A percentile compares a stretch with the other conserved stretches of the same genome.
phyloP scores from a whole-genome alignment of 805 yeast species.

The Yarrowia divulgata region DNA sequence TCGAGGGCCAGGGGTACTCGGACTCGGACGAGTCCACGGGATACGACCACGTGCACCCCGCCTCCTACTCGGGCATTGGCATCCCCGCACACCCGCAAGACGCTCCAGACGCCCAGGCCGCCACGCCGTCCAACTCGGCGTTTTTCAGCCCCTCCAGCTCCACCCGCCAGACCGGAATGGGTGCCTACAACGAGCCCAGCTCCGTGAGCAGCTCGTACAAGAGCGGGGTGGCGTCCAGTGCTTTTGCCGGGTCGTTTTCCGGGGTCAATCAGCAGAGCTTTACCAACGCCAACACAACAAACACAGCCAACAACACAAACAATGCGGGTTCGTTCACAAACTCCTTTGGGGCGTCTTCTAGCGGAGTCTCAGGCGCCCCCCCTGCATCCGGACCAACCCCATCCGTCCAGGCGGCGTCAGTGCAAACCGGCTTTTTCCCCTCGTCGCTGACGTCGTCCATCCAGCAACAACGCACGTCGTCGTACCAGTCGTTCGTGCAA shows the following conservation, averaged over 20 bases:
- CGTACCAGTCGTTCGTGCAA: constrained; percentile 37
- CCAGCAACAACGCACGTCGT: constrained; percentile 37
- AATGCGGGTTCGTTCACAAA: constrained; percentile 3
- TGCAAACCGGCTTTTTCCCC: constrained; percentile 42
- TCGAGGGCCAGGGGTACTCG: constrained; percentile 40
- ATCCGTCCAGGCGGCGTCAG: constrained; percentile 41
- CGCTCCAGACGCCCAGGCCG: neutral
- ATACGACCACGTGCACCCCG: constrained; percentile 26
- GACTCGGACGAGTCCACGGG: constrained; percentile 37
- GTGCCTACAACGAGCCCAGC: constrained; percentile 46
- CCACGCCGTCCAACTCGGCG: constrained; percentile 40
- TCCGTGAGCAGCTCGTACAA: constrained; percentile 42
- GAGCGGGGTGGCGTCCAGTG: constrained; percentile 40
- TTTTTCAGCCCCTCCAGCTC: constrained; percentile 46
- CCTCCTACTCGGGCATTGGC: constrained; percentile 28
- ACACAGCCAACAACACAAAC: too few relatives aligned
- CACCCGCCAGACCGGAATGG: constrained; percentile 44
- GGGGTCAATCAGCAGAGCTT: neutral
- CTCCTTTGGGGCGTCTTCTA: constrained; percentile 1
- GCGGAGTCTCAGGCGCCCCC: neutral
- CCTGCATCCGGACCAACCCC: neutral
- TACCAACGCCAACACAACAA: neutral
- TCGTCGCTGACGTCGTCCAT: constrained; percentile 48
- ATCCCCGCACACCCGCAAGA: neutral
- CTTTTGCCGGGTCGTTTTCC: neutral